Percentiles rank a stretch among this genome's conserved stretches.
Evolutionary conservation across 169 alveolate species (phyloP).

Genomic region (Eimeria necatrix): DNA sequence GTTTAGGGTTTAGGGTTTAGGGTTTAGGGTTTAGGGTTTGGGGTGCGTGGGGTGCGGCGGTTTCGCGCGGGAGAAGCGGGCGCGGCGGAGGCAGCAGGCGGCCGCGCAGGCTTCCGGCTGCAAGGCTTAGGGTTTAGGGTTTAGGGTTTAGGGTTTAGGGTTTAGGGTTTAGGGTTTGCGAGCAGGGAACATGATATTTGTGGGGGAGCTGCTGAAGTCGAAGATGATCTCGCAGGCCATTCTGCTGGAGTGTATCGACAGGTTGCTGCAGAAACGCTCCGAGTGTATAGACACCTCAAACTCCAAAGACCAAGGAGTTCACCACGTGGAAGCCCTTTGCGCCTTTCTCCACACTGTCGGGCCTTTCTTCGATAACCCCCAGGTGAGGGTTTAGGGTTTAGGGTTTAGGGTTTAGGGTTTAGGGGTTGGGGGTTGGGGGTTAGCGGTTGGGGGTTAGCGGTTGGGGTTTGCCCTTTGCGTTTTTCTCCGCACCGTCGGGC

Average conservation of each 20-base stretch:
- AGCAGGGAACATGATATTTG: slow-evolving; percentile 85
- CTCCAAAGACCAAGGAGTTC: slow-evolving; percentile 80
- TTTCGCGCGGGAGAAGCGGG: too few relatives aligned
- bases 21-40: too few relatives aligned
- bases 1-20: neutral
- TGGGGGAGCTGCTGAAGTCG: slow-evolving; percentile 84
- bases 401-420: neutral
- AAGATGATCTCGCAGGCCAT: slow-evolving; percentile 84
- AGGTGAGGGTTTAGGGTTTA: slow-evolving; percentile 37
- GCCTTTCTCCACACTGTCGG: slow-evolving; percentile 80
- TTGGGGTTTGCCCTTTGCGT: slow-evolving; percentile 81
- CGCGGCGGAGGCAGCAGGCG: too few relatives aligned
- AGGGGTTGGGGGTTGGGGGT: neutral
- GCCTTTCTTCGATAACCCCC: slow-evolving; percentile 71
- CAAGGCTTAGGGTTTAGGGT: neutral
- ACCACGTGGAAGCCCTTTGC: slow-evolving; percentile 79
- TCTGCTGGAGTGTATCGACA: slow-evolving; percentile 84
- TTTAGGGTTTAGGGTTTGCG: neutral
- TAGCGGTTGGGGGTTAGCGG: neutral
- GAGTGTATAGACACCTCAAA: slow-evolving; percentile 68
- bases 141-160: slow-evolving; percentile 38
- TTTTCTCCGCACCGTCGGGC: slow-evolving; percentile 78
- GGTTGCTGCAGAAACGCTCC: slow-evolving; percentile 81
- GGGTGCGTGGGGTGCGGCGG: too few relatives aligned
- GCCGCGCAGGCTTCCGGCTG: too few relatives aligned